A percentile compares a stretch with the other conserved stretches of the same genome.
These are phyloP conservation scores for Zygoascus ofunaensis DNA, from an alignment of 805 yeast genomes.

Conservation along the genomic window DNA sequence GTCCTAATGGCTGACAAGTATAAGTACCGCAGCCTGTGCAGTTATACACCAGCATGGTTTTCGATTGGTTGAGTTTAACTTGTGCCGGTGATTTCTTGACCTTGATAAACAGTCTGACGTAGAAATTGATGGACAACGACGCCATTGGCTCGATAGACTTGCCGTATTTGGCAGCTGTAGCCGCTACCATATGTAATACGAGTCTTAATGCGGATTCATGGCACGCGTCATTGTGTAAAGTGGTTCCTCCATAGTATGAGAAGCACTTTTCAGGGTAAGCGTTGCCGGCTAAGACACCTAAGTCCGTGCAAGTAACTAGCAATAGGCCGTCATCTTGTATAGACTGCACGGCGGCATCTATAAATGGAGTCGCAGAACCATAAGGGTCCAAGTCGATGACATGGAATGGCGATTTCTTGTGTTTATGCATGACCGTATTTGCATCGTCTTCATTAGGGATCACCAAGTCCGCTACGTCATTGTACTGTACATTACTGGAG, in stretches of 20 bases:
- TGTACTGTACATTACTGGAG: conserved; percentile 57
- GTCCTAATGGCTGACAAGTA: conserved; percentile 67
- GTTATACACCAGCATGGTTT: conserved; percentile 67
- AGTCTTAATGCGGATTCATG: conserved; percentile 91
- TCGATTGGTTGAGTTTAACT: conserved; percentile 71
- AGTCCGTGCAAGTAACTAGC: conserved; percentile 90
- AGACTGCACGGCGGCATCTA: conserved; percentile 82
- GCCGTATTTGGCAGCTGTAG: conserved; percentile 84
- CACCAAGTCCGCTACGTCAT: conserved; percentile 50
- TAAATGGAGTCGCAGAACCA: conserved; percentile 93
- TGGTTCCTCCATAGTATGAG: conserved; percentile 88
- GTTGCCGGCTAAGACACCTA: conserved; percentile 90
- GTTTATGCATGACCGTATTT: conserved; percentile 60
- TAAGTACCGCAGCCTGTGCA: conserved; percentile 83
- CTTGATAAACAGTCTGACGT: conserved; percentile 75
- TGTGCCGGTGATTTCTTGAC: conserved; percentile 69
- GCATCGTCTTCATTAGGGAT: conserved; percentile 80
- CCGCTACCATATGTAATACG: conserved; percentile 64
- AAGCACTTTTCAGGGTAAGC: conserved; percentile 96
- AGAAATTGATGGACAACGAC: conserved; percentile 82
- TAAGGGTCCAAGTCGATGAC: conserved; percentile 94
- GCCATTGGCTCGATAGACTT: conserved; percentile 79
- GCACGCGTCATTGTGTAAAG: conserved; percentile 73
- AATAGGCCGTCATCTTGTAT: conserved; percentile 79
- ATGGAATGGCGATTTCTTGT: conserved; percentile 38